phyloP scores from a whole-genome alignment of 306 rosid species.

The Hylodesmum podocarpum region DNA sequence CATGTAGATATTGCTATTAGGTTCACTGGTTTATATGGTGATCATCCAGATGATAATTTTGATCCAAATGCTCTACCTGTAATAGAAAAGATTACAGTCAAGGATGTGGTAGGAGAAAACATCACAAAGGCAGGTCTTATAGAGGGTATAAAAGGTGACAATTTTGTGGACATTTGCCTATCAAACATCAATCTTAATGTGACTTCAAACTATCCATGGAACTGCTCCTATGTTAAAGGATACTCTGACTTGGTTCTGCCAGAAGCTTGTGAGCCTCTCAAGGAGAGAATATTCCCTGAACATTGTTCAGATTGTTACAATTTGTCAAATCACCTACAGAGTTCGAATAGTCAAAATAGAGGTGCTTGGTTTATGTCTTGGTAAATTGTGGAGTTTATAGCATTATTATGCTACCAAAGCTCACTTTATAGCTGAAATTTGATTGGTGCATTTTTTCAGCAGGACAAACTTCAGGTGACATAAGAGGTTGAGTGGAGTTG shows the following conservation, averaged over 20 bases:
- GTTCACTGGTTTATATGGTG: conserved; percentile 70
- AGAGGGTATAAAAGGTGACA: conserved; percentile 70
- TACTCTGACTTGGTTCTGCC: conserved; percentile 61
- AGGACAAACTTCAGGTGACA: conserved; percentile 43
- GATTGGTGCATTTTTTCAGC: conserved; percentile 49
- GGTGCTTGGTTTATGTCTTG: conserved; percentile 55
- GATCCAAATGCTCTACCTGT: conserved; percentile 63
- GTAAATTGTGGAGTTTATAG: conserved; percentile 53
- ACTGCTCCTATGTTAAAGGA: conserved; percentile 66
- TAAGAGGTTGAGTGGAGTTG: conserved; percentile 53
- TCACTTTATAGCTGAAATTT: conserved; percentile 49
- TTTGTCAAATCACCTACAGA: conserved; percentile 39
- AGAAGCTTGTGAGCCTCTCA: conserved; percentile 56
- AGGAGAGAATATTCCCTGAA: conserved; percentile 55
- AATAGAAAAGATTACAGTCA: conserved; percentile 54
- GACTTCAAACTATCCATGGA: conserved; percentile 64
- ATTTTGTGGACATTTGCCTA: conserved; percentile 57
- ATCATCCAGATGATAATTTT: conserved; percentile 63
- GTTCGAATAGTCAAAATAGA: conserved; percentile 40
- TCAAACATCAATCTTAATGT: conserved; percentile 56
- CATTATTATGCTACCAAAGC: conserved; percentile 37
- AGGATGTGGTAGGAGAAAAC: conserved; percentile 58
- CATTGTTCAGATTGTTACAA: conserved; percentile 69
- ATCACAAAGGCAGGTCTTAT: conserved; percentile 57
- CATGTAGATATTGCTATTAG: conserved; percentile 58